phyloP scores from a whole-genome alignment of 768 basidiomycete species.

The Xerocomellus amylosporus region DNA sequence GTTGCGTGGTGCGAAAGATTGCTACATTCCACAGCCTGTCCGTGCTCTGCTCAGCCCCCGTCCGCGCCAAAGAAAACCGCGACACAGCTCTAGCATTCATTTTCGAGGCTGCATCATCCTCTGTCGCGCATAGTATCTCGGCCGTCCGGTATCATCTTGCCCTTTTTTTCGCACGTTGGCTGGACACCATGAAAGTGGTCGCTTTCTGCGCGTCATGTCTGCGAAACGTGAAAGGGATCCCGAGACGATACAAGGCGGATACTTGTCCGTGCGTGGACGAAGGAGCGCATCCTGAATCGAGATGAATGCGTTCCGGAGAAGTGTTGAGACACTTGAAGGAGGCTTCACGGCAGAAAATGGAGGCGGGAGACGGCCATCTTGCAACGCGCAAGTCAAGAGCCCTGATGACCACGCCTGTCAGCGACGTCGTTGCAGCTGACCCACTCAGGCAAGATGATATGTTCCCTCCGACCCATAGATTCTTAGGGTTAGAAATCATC shows the following conservation, averaged over 20 bases:
- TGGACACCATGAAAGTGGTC: conserved; percentile 23
- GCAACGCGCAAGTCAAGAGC: conserved; percentile 10
- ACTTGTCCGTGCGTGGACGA: conserved; percentile 39
- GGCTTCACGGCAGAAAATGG: conserved; percentile 42
- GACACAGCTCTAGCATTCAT: conserved; percentile 48
- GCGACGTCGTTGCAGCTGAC: conserved; percentile 21
- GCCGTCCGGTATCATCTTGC: conserved; percentile 53
- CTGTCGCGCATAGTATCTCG: conserved; percentile 33
- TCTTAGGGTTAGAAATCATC: conserved; percentile 66
- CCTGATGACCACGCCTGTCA: conserved; percentile 12
- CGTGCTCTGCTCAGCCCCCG: conserved; percentile 41
- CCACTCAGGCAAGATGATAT: conserved; percentile 24
- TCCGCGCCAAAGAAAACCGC: conserved; percentile 34
- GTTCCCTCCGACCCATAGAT: conserved; percentile 34
- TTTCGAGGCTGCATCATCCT: conserved; percentile 6
- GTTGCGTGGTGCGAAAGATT: not conserved
- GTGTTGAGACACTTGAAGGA: conserved; percentile 36
- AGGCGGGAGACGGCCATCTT: conserved; percentile 13
- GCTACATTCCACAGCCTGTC: conserved; percentile 26
- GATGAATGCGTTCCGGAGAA: conserved; percentile 51
- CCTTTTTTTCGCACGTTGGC: conserved; percentile 30
- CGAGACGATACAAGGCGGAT: conserved; percentile 49
- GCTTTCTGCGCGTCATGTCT: conserved; percentile 26
- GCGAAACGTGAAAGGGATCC: conserved; percentile 40
- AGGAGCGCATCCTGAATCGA: conserved; percentile 19